Percentiles rank a stretch among this genome's conserved stretches.
These are phyloP conservation scores for Diplodia intermedia DNA, from an alignment of 2,329 filamentous ascomycete genomes.

Conservation along the genomic window DNA sequence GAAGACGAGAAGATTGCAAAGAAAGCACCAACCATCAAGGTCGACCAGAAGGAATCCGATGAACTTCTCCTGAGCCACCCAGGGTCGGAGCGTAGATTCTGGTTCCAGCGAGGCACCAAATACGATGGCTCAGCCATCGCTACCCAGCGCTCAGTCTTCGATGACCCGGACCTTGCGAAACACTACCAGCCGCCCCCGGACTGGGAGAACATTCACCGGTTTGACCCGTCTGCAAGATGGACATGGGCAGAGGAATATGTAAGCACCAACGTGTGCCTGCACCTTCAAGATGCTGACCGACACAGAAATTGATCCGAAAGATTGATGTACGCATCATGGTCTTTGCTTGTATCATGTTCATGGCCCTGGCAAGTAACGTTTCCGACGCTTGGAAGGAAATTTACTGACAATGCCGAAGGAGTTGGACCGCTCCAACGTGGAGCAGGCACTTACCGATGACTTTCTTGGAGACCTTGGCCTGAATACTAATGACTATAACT, in stretches of 20 bases:
- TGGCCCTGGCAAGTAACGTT: conserved; percentile 46
- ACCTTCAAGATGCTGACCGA: background rate
- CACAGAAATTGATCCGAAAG: conserved; percentile 39
- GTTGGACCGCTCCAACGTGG: conserved; percentile 43
- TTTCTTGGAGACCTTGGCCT: conserved; percentile 38
- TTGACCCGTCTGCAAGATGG: conserved; percentile 39
- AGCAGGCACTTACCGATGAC: conserved; percentile 39
- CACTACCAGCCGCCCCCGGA: conserved; percentile 34
- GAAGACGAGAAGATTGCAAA: background rate
- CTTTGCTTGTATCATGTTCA: conserved; percentile 57
- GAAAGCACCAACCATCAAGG: background rate
- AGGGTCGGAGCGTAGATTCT: conserved; percentile 37
- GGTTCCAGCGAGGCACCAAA: conserved; percentile 38
- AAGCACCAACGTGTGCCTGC: background rate
- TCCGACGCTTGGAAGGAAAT: background rate
- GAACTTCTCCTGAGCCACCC: conserved; percentile 36
- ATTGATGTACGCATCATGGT: conserved; percentile 46
- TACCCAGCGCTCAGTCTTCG: conserved; percentile 34
- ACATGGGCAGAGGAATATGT: conserved; percentile 38
- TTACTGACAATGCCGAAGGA: conserved; percentile 43
- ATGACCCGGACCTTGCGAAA: conserved; percentile 34
- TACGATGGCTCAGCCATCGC: conserved; percentile 35
- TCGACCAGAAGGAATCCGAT: conserved; percentile 16
- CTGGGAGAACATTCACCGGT: conserved; percentile 40
- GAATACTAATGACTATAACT: conserved; percentile 40